Base-by-base conservation (phyloP, 129 eudicot species). In the Apium graveolens region DNA sequence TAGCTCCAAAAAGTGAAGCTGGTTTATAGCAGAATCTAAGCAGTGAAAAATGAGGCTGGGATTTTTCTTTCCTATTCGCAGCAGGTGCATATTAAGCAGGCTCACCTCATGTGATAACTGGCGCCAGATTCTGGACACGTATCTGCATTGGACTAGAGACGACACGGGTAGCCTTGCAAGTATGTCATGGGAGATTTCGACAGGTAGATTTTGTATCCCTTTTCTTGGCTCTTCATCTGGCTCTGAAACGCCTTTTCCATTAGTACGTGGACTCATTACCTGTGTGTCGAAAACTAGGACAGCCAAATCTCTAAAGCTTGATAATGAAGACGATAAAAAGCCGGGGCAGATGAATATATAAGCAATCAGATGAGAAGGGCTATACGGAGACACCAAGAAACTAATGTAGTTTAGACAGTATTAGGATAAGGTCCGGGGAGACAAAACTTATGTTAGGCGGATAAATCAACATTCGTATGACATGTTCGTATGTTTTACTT, bases 31-130 rank as follows among this genome's bases (percentile, higher is more conserved):
- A 35, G 74, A 20, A 73, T 55, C 38, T 38, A 74, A 76, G 42
- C 65, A 79, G 76, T 75, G 80, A 53, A 83, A 66, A 21, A 83
- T 27, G 68, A 83, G 73, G 79, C 73, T 79, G 5, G 69, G 79
- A 32, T 68, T 39, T 0, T 41, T 49, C 12, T 17, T 75, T 7
- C 5, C 31, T 27, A 35, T 43, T 21, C 65, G n/a, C 21, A 57
- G 70, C 14, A 63, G 32, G 72, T 79, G 77, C 74, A 69, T 16
- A 34, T 43, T 11, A n/a, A 79, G 32, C 11, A 83, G 76, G 21
- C 17, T 31, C 70, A 49, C 75, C 75, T 79, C 80, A 41, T n/a
- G 76, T 13, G 83, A 66, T 32, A 83, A 38, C 8, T 44, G 13
- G 39, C 70, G 69, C 75, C 68, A 83, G 63, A 35, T 37, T 76